Evolutionary conservation across 176 grass and related monocot species (phyloP), one percentile per base, ranked within the genome.

Genomic region (Oryza brachyantha): DNA sequence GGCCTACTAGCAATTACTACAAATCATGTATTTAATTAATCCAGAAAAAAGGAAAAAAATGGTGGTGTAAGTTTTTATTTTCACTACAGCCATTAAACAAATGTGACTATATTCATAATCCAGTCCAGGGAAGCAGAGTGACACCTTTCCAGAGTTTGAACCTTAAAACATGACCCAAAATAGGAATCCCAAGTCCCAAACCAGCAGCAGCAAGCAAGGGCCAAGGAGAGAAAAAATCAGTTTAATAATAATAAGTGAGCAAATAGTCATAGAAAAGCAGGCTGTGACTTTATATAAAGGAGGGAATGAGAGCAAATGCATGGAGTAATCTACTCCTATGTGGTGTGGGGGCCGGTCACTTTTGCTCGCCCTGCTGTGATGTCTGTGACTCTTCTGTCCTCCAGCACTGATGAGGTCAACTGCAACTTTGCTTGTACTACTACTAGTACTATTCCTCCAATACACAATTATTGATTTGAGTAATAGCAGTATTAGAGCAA

Each of bases 151-250:
- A 64, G 34, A 35, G 45, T n/a, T n/a, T 28, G 11, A 60, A 73
- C 84, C 71, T 86, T 86, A 55, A 81, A 86, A 76, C 78, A 21
- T 75, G 52, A 40, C 84, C 84, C 32, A 7, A 25, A 81, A 69
- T 70, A 62, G 84, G 64, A 76, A n/a, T 29, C 69, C 40, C 34
- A 71, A 36, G 27, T 45, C 29, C 32, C 29, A 65, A 58, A 55
- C 62, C 64, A 76, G 10, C 37, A 43, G 28, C 5, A n/a, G 46
- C 68, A 80, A 39, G 77, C 4, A 74, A 78, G 11, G 27, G 24
- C 14, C 38, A 63, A 40, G 3, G 22, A 50, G 21, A 22, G 29
- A 4, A 4, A 3, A 1, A 5, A 34, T n/a, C n/a, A n/a, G n/a
- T n/a, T n/a, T n/a, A n/a, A n/a, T 25, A 17, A 3, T 1, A 19